Evolutionary conservation across 169 alveolate genomes (phyloP), one percentile per base, ranked within the genome.

Genomic region (Plasmodium knowlesi): DNA sequence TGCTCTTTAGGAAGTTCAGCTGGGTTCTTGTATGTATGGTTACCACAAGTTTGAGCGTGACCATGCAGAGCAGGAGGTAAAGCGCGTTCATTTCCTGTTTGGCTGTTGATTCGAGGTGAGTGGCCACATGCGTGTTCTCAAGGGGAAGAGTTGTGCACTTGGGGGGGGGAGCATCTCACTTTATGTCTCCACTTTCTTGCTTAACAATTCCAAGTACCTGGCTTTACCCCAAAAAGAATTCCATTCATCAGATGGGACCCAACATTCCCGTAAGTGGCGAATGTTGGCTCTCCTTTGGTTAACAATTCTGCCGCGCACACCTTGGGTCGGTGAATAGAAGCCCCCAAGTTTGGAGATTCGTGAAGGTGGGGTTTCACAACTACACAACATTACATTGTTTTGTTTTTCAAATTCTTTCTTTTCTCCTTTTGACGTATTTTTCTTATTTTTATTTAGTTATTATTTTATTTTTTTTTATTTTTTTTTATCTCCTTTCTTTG

Each of bases 71-170:
- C 41, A 86, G 81, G 71, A 74, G 61, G 54, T 86, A 78, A 19
- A 74, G 41, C 25, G 61, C 72, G 70, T 76, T 86, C 93, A 86
- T 86, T 86, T 86, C 85, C 86, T 78, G 70, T 67, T 28, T 25
- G 76, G 37, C 22, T 67, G 14, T 12, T 37, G 4, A 67, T 10
- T 67, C n/a, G 4, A 19, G 30, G 37, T 0, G 14, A 0, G 37
- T 67, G 74, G 74, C 32, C 32, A 19, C 34, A 25, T 61, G 34
- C 34, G 25, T 61, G 25, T 25, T 4, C 34, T 61, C 34, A 19
- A 37, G 30, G 76, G 16, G 61, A 3, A 50, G 22, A 34, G 1
- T 12, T 50, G 22, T 16, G 8, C 61, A 50, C 19, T 0, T n/a
- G 76, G 41, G 37, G 10, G 9, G 12, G 22, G 76, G 30, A 22